Evolutionary conservation across 768 basidiomycete species (phyloP), one percentile per base, ranked within the genome.

Genomic region (Russula vinacea): DNA sequence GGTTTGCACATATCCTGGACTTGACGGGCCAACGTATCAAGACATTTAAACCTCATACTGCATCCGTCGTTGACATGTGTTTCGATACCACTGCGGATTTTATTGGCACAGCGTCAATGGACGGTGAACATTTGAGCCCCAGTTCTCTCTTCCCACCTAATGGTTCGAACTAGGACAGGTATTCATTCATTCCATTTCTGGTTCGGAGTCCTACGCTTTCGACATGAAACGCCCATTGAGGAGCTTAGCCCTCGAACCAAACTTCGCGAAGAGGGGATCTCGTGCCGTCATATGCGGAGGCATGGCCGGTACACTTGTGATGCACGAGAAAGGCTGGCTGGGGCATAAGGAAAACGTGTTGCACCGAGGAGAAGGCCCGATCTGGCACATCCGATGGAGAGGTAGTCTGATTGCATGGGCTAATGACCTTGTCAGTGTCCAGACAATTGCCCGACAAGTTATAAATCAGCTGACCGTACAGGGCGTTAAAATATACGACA

Each of bases 401-500:
- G 88, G 86, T 1, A 83, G 83, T 54, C 78, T 97, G 35, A 93
- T 98, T 68, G 94, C 94, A 0, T 99, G 97, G 97, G 93, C 95
- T 3, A 97, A 94, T 69, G 97, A 99, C 73, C 69, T 86, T 49
- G 93, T 94, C 67, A 71, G 86, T 74, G 26, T 53, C 39, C 29
- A 32, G 40, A 19, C n/a, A 55, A 39, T 42, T 47, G 2, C 10
- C 62, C 45, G 14, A 47, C n/a, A 62, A 22, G 60, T 29, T 14
- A 66, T 16, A 56, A 47, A 39, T 26, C 11, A 11, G n/a, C 35
- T 58, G 42, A 45, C 22, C 59, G 14, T 39, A 33, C 69, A 94
- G 91, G 96, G 96, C 16, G 90, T 98, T 59, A 96, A 94, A 73
- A 88, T 99, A 53, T 96, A 95, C 73, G 95, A 98, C 73, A 88